Base-by-base conservation (phyloP, 306 rosid genomes). In the Betula pendula region DNA sequence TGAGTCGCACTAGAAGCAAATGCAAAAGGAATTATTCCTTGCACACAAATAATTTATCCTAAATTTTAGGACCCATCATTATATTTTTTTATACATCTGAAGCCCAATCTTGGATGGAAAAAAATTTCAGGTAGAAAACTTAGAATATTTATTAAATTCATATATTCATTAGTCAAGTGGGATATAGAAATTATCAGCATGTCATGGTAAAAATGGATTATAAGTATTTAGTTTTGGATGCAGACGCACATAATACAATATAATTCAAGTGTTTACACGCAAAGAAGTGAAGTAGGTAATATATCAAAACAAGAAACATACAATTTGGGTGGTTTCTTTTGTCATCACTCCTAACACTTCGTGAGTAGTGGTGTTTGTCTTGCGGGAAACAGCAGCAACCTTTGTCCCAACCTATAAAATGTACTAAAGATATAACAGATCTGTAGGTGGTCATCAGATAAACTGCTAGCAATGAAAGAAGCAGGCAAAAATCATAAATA, bases 341-440 rank as follows among this genome's bases (percentile, higher is more conserved):
- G 97, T 95, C 89, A 90, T 75, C 59, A 89, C 93, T 81, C 97
- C 98, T 38, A 90, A 85, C 25, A 95, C 96, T 88, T 95, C 97
- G 88, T 95, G 96, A 78, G 92, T 88, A n/a, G 97, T 92, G 77
- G 98, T 95, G 84, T 95, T 90, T 45, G 97, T 95, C 90, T 95
- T 95, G 81, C 96, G 80, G 6, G 99, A 92, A 82, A 95, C 97
- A 63, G 98, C 98, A 2, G 97, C 89, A 65, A 95, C 97, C 90
- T 92, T 95, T n/a, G 97, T 87, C 72, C 98, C 97, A 84, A 88
- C 98, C 98, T 95, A 65, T 9, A 73, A 82, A 78, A 74, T 70
- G 70, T 20, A 67, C 69, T 52, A 51, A 76, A 62, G 47, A 47
- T 52, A 38, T 25, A 60, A 42, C 58, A 53, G 35, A 73, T 59